These are phyloP conservation scores for Colletotrichum eremochloae DNA, from an alignment of 2,329 filamentous ascomycete genomes.

Conservation along the genomic window DNA sequence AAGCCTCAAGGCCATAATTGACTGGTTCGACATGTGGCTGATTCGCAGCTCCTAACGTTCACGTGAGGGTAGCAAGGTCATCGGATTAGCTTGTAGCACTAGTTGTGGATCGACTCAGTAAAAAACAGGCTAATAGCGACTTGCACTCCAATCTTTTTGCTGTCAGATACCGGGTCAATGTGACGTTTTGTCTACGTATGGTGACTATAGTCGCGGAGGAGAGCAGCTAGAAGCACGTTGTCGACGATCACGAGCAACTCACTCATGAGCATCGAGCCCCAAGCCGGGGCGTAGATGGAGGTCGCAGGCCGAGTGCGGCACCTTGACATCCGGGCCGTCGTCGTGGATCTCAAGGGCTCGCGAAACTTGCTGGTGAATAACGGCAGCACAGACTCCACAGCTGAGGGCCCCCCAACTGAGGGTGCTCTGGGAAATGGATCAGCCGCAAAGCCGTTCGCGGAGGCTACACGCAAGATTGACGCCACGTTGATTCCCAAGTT, in stretches of 20 bases:
- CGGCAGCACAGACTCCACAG: conserved; percentile 45
- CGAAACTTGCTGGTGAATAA: conserved; percentile 64
- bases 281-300: too few species aligned
- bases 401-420: background rate
- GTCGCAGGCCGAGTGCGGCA: too few species aligned
- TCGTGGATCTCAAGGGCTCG: conserved; percentile 43
- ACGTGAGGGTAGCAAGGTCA: background rate
- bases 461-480: background rate
- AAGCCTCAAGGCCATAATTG: conserved; percentile 46
- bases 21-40: conserved; percentile 50
- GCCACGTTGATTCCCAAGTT: background rate
- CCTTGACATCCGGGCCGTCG: too few species aligned
- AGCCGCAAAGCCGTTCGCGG: background rate
- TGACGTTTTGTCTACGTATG: background rate
- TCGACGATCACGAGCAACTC: background rate
- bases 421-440: background rate
- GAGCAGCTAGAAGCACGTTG: background rate
- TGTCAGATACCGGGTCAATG: background rate
- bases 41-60: background rate
- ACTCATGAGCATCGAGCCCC: background rate
- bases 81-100: background rate
- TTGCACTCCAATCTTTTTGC: background rate
- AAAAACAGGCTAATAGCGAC: background rate
- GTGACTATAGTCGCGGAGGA: background rate
- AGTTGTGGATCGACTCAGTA: background rate